phyloP scores from a whole-genome alignment of 2,329 filamentous ascomycete species.

The Dactylonectria estremocensis region DNA sequence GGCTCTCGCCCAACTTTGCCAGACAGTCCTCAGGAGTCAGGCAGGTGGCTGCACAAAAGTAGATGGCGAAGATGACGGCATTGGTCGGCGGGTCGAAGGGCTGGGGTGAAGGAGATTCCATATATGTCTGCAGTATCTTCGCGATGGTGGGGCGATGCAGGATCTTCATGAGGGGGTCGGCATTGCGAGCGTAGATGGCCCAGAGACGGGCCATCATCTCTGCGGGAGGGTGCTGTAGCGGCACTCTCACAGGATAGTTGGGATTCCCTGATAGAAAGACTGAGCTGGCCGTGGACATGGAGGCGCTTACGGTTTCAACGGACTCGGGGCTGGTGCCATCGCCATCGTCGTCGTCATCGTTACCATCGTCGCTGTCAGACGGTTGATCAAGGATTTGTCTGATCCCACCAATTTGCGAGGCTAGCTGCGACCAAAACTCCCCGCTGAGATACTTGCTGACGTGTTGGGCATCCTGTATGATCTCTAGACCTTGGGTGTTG shows the following conservation, averaged over 20 bases:
- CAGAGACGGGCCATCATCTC: constrained; percentile 57
- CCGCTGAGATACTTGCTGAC: constrained; percentile 57
- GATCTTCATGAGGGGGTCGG: constrained; percentile 62
- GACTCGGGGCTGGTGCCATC: constrained; percentile 53
- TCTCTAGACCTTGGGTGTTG: constrained; percentile 32
- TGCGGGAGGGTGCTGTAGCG: constrained; percentile 53
- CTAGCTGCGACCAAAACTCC: constrained; percentile 62
- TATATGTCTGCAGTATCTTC: constrained; percentile 48
- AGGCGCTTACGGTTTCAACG: constrained; percentile 32
- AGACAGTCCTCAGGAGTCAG: constrained; percentile 51
- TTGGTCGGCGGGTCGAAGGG: constrained; percentile 47
- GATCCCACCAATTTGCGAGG: constrained; percentile 61
- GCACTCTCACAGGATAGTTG: constrained; percentile 39
- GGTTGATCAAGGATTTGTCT: constrained; percentile 61
- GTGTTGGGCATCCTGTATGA: constrained; percentile 35
- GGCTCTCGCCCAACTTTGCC: constrained; percentile 53
- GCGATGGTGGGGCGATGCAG: constrained; percentile 60
- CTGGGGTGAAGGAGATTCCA: constrained; percentile 36
- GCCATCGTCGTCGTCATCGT: constrained; percentile 53
- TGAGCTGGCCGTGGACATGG: constrained; percentile 45
- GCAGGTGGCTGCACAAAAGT: constrained; percentile 58
- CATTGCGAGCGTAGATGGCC: constrained; percentile 56
- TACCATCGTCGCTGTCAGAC: constrained; percentile 57
- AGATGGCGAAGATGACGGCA: constrained; percentile 60
- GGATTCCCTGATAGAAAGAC: constrained; percentile 49